phyloP scores from a whole-genome alignment of 257 asterid species.

The Solanum dulcamara region DNA sequence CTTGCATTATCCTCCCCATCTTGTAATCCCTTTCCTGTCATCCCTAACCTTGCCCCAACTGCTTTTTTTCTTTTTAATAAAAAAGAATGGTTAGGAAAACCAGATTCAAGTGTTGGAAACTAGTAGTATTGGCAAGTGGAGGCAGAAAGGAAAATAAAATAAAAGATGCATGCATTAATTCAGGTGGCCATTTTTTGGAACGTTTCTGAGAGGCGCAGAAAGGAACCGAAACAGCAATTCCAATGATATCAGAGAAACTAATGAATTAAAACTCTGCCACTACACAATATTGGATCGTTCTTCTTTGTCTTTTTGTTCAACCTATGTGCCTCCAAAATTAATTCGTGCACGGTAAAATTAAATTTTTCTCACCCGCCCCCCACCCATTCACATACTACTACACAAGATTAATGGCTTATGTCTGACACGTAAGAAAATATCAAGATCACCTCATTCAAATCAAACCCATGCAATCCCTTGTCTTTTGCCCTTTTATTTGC shows the following conservation, averaged over 20 bases:
- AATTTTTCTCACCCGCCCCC: neutral
- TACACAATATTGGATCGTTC: neutral
- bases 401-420: neutral
- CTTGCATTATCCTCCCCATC: no score
- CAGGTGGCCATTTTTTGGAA: slow-evolving; percentile 4
- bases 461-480: neutral
- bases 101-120: neutral
- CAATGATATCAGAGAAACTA: neutral
- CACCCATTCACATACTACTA: neutral
- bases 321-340: neutral
- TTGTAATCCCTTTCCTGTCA: no score
- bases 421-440: neutral
- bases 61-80: no score
- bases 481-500: neutral
- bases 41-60: no score
- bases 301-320: neutral
- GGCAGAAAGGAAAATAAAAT: neutral
- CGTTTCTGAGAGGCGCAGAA: neutral
- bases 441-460: neutral
- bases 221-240: slow-evolving; percentile 3
- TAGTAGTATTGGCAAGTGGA: neutral
- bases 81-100: neutral
- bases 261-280: neutral
- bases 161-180: neutral
- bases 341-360: neutral